Conservation (phyloP, 768 basidiomycete genomes). For the Phanerodontia chrysosporium region DNA sequence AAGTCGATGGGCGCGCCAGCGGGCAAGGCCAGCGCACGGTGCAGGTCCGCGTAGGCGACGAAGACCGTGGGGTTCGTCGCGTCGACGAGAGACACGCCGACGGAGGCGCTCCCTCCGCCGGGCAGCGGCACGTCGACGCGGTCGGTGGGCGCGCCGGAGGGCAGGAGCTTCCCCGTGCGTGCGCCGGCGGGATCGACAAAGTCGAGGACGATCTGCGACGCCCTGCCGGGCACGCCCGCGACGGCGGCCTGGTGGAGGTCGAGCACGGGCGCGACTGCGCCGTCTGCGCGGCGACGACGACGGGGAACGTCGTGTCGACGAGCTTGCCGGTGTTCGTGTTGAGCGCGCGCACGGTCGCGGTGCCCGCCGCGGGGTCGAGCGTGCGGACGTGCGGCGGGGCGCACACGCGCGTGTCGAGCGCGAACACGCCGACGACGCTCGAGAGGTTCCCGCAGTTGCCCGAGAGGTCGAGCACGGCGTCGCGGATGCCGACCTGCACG, state of each 20-base stretch:
- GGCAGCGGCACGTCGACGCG: constrained; percentile 31
- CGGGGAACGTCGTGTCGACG: constrained; percentile 69
- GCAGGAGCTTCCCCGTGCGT: constrained; percentile 66
- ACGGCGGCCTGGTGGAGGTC: constrained; percentile 48
- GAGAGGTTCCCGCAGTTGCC: constrained; percentile 79
- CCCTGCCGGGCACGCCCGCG: constrained; percentile 66
- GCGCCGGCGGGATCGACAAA: constrained; percentile 67
- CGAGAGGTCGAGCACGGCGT: constrained; percentile 56
- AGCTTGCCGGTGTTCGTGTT: constrained; percentile 73
- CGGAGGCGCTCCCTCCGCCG: constrained; percentile 15
- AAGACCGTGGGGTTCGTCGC: constrained; percentile 76
- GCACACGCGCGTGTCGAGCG: constrained; percentile 61
- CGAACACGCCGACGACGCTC: constrained; percentile 70
- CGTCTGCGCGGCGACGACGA: constrained; percentile 20
- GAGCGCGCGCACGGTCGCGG: constrained; percentile 51
- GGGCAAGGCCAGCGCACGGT: constrained; percentile 31
- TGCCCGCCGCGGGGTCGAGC: constrained; percentile 7
- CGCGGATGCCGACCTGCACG: constrained; percentile 50
- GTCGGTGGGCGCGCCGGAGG: constrained; percentile 50
- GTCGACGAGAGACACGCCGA: constrained; percentile 52
- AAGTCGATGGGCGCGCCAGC: constrained; percentile 18
- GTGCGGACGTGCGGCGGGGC: constrained; percentile 16
- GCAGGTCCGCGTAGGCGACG: constrained; percentile 42
- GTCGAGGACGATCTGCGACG: constrained; percentile 62
- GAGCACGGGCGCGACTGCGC: constrained; percentile 29